Base-by-base conservation (phyloP, 768 basidiomycete genomes). In the Mrakia hoshinonis region DNA sequence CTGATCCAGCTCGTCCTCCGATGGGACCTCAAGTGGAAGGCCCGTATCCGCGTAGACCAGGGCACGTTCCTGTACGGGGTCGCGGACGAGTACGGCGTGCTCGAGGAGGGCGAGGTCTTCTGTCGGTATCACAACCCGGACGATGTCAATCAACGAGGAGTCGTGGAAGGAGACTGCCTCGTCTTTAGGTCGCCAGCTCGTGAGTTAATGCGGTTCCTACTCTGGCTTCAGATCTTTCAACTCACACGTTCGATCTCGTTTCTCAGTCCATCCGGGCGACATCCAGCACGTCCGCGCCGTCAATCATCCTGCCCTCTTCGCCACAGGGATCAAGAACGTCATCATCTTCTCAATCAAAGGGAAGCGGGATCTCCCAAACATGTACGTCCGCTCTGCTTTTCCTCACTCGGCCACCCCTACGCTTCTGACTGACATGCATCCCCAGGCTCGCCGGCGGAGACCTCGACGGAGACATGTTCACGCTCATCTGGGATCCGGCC, bases 61-160 rank as follows among this genome's bases (percentile, higher is more conserved):
- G 69, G 68, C 26, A 62, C 54, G 11, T 70, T 62, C 43, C 63
- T 70, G 22, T 65, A 64, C 9, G 69, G 68, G 62, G 31, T 70
- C 49, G 69, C 62, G 2, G 69, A 70, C 31, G 69, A 70, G 43
- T 52, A 64, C 18, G 61, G 62, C 24, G 69, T 70, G 3, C 62
- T 70, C n/a, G 49, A 31, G 1, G 61, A 63, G 29, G 36, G 64
- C 43, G 48, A 70, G 20, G 69, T 70, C 12, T 70, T 70, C 43
- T 70, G 69, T 48, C 20, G 58, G 24, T 70, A 64, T 43, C 20
- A 18, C 15, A 46, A 61, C 20, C 61, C 61, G 6, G 4, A 18
- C 48, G 34, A 61, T n/a, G 18, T 31, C n/a, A 26, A 43, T 18
- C 7, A 24, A 3, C 1, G 5, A 2, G 69, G 69, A n/a, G 26